A percentile compares a stretch with the other conserved stretches of the same genome.
Conservation (phyloP, 2,329 filamentous ascomycete genomes). For the Exophiala bonariae region DNA sequence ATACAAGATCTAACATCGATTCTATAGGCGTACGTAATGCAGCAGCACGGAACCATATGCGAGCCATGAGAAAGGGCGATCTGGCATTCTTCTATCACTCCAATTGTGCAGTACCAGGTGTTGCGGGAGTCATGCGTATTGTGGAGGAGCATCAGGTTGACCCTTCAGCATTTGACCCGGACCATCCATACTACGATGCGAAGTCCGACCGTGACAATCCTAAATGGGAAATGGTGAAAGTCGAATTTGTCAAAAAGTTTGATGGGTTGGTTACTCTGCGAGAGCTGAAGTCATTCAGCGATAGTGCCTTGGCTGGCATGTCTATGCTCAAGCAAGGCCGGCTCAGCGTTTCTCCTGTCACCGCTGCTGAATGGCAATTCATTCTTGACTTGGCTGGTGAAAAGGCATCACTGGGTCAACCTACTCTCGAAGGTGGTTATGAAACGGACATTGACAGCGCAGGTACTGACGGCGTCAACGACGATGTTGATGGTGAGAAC, state of each 20-base stretch:
- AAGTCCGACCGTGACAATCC: slow-evolving; percentile 69
- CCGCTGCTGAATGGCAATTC: slow-evolving; percentile 48
- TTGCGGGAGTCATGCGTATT: slow-evolving; percentile 86
- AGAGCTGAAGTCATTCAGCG: slow-evolving; percentile 67
- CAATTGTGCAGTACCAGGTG: slow-evolving; percentile 84
- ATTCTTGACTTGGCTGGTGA: slow-evolving; percentile 45
- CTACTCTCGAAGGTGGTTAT: slow-evolving; percentile 16
- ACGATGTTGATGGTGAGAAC: slow-evolving; percentile 8
- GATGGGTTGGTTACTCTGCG: slow-evolving; percentile 67
- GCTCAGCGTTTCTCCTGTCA: slow-evolving; percentile 68
- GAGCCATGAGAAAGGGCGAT: slow-evolving; percentile 87
- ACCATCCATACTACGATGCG: slow-evolving; percentile 79
- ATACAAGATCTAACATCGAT: slow-evolving; percentile 10
- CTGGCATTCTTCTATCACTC: slow-evolving; percentile 97
- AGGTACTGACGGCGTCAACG: slow-evolving; percentile 21
- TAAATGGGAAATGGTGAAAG: slow-evolving; percentile 87
- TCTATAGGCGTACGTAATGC: slow-evolving; percentile 23
- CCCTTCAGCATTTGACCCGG: slow-evolving; percentile 69
- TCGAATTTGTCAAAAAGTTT: slow-evolving; percentile 84
- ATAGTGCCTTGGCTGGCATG: slow-evolving; percentile 66
- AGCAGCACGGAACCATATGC: slow-evolving; percentile 80
- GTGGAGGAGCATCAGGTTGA: slow-evolving; percentile 82
- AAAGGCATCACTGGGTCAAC: slow-evolving; percentile 25
- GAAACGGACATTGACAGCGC: slow-evolving; percentile 25
- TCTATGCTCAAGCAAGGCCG: slow-evolving; percentile 81